Evolutionary conservation across 2,329 filamentous ascomycete genomes (phyloP).

Genomic region (Ophiostoma ulmi): DNA sequence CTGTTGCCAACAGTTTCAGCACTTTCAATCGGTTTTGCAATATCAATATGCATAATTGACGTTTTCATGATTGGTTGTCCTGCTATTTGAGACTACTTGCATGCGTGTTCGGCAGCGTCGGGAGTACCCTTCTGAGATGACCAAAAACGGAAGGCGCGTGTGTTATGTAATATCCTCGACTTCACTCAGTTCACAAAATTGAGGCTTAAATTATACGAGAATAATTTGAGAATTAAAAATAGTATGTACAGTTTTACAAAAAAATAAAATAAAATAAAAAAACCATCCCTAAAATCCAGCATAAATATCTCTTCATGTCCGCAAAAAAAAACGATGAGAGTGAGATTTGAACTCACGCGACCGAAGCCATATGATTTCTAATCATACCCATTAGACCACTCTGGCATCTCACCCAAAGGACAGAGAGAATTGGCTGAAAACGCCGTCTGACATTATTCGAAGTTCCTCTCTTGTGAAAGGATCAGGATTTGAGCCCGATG

Average conservation of each 20-base stretch:
- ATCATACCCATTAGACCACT: slow-evolving; percentile 17
- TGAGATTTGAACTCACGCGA: slow-evolving; percentile 17
- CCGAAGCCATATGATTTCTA: slow-evolving; percentile 17
- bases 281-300: not conserved
- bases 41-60: not conserved
- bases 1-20: not conserved
- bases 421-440: not conserved
- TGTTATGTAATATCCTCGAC: not conserved
- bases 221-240: not conserved
- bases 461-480: slow-evolving; percentile 2
- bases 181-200: too few relatives aligned
- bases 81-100: not conserved
- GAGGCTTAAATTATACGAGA: not conserved
- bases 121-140: not conserved
- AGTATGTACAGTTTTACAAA: too few relatives aligned
- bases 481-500: slow-evolving; percentile 44
- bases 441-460: not conserved
- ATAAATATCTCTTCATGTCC: too few relatives aligned
- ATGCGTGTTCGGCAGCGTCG: not conserved
- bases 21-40: not conserved
- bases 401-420: slow-evolving; percentile 14
- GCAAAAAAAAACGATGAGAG: slow-evolving; percentile 3
- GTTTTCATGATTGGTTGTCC: not conserved
- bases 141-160: not conserved
- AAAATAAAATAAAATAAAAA: not conserved